These are phyloP conservation scores for Suillus ampliporus DNA, from an alignment of 768 basidiomycete genomes.

Conservation along the genomic window DNA sequence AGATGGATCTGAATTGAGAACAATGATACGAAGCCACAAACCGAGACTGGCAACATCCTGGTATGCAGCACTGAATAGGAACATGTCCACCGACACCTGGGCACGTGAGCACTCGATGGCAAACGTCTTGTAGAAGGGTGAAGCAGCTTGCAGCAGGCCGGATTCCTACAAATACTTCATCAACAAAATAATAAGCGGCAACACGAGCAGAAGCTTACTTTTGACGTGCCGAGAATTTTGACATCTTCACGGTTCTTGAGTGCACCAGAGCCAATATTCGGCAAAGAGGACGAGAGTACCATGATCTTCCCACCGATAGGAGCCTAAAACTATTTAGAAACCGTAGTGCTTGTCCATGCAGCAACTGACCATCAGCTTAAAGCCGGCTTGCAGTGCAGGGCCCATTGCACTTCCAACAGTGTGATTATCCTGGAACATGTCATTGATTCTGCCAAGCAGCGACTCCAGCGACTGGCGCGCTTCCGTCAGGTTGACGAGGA, in stretches of 20 bases:
- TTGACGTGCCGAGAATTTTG: conserved; percentile 92
- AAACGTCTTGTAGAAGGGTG: conserved; percentile 97
- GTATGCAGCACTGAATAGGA: conserved; percentile 92
- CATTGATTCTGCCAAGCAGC: conserved; percentile 82
- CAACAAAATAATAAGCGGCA: neutral
- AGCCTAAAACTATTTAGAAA: conserved; percentile 49
- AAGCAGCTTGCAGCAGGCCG: conserved; percentile 88
- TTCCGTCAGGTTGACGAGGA: conserved; percentile 95
- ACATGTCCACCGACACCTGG: conserved; percentile 99
- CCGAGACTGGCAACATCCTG: conserved; percentile 95
- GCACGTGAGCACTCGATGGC: conserved; percentile 98
- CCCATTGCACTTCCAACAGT: conserved; percentile 93
- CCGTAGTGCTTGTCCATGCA: neutral
- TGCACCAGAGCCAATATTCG: conserved; percentile 86
- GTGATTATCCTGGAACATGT: conserved; percentile 98
- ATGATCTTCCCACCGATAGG: conserved; percentile 96
- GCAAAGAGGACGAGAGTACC: conserved; percentile 83
- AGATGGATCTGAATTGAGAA: conserved; percentile 7
- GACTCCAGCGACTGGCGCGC: conserved; percentile 78
- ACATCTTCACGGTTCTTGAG: conserved; percentile 97
- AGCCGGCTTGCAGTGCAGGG: conserved; percentile 93
- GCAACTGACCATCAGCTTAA: conserved; percentile 82
- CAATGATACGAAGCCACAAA: conserved; percentile 37
- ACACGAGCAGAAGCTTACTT: conserved; percentile 51
- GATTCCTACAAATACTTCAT: conserved; percentile 67